Evolutionary conservation across 2,329 filamentous ascomycete genomes (phyloP), one percentile per base, ranked within the genome.

Genomic region (Cytospora leucostoma): DNA sequence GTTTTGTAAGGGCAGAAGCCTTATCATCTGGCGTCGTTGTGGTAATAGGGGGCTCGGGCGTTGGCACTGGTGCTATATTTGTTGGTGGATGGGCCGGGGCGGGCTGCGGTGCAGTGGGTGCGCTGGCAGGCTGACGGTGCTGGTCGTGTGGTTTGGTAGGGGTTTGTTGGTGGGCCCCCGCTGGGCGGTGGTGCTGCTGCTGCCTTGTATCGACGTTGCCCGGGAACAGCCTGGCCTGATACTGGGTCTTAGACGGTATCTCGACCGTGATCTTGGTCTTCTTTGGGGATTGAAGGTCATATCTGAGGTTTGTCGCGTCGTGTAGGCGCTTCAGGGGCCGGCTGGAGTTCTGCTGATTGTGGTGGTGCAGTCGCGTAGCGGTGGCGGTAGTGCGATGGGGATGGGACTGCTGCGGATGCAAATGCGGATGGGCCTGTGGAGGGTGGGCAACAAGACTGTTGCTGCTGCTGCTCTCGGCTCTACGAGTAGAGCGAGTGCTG

Each of bases 1-100:
- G 80, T 73, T 80, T 84, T 68, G 80, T 82, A 59, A 77, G 69
- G 62, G 68, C 64, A 50, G 68, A 66, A 65, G 65, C 66, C 65
- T 70, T 68, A 40, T 66, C 63, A 58, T 67, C 66, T 65, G 65
- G 53, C 56, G 57, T 33, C 17, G 58, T 35, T 60, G 57, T 51
- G 38, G 63, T 62, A 68, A 66, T 70, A 63, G 70, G 66, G 65
- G 67, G 69, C 56, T 66, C 64, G 32, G 68, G 50, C 38, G 66
- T 38, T 61, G 64, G 62, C 32, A 64, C 52, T 50, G 67, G 59
- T 59, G 59, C 54, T 57, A 27, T 27, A 2, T 27, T 27, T 2
- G 61, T 51, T 32, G 57, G 35, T 34, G 51, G 56, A 49, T 51
- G 60, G 59, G 56, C 53, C 47, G 63, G 52, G 37, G 63, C 44